These are phyloP conservation scores for Ophiostoma perfectum DNA, from an alignment of 2,329 filamentous ascomycete genomes.

Conservation along the genomic window DNA sequence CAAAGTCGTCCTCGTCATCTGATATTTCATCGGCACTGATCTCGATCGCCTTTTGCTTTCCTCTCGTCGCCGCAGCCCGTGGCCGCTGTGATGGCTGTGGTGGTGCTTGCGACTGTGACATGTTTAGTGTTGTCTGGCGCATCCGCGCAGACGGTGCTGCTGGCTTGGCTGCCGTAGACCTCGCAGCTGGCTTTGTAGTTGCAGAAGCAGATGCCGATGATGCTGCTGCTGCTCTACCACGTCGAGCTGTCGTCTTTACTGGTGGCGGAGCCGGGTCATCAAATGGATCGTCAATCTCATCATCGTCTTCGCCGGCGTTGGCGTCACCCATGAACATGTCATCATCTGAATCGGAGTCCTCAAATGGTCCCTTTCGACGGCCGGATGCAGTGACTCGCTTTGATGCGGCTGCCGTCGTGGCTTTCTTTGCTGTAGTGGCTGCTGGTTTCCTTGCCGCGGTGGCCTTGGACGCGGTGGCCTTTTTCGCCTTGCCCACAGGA, in stretches of 20 bases:
- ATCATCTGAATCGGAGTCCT: conserved; percentile 37
- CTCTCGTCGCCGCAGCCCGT: conserved; percentile 4
- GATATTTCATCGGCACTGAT: conserved; percentile 28
- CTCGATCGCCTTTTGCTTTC: conserved; percentile 16
- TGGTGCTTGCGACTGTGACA: conserved; percentile 21
- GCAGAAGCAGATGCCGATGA: neutral
- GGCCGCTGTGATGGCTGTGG: neutral
- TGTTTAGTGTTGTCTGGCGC: conserved; percentile 24
- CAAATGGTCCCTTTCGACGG: conserved; percentile 40
- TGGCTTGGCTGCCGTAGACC: conserved; percentile 4
- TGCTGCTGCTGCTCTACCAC: conserved; percentile 15
- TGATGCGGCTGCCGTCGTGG: conserved; percentile 37
- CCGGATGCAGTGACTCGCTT: conserved; percentile 37
- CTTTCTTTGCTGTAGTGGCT: conserved; percentile 15
- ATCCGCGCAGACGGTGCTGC: conserved; percentile 12
- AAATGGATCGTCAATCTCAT: conserved; percentile 17
- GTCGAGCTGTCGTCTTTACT: conserved; percentile 32
- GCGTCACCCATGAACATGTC: conserved; percentile 50
- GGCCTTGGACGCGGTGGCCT: neutral
- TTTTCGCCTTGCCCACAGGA: conserved; percentile 24
- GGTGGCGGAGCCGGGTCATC: conserved; percentile 34
- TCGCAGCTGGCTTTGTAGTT: neutral
- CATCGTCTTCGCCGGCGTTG: conserved; percentile 28
- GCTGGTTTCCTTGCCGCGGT: conserved; percentile 26
- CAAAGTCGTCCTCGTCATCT: conserved; percentile 27